Evolutionary conservation across 2,329 filamentous ascomycete genomes (phyloP).

Genomic region (Fusarium camptoceras): DNA sequence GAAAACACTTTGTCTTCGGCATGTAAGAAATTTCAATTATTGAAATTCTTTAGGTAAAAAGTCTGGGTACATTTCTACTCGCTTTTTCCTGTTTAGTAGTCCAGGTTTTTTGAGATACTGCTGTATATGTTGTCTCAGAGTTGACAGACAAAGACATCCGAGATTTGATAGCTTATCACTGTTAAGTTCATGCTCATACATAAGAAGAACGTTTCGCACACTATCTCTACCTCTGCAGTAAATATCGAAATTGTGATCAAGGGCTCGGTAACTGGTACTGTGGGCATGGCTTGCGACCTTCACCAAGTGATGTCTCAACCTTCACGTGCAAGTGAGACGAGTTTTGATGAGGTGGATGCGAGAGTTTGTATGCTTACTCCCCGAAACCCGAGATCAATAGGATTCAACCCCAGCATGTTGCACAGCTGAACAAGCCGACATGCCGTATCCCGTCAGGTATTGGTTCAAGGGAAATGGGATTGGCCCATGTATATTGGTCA

Average conservation of each 20-base stretch:
- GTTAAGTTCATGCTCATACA: fast-evolving
- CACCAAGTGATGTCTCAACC: neutral
- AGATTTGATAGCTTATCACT: too few species aligned
- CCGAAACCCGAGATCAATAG: neutral
- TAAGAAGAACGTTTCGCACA: neutral
- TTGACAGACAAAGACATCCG: neutral
- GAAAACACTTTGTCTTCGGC: too few species aligned
- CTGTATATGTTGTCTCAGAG: neutral
- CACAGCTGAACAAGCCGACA: neutral
- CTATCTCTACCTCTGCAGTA: neutral
- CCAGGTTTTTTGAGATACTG: neutral
- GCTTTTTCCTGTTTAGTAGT: neutral
- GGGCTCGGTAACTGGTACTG: neutral
- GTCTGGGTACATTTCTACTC: fast-evolving
- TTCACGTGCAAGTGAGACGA: neutral
- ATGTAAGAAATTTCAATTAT: neutral
- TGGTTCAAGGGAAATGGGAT: too few species aligned
- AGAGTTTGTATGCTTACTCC: neutral
- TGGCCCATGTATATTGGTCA: neutral
- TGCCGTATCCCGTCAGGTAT: neutral
- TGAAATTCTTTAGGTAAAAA: fast-evolving
- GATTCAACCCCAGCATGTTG: too few species aligned
- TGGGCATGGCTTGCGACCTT: too few species aligned
- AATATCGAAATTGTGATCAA: neutral
- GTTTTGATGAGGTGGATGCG: neutral